Base-by-base conservation (phyloP, 352 stramenopile genomes). In the Phytopythium boreale region DNA sequence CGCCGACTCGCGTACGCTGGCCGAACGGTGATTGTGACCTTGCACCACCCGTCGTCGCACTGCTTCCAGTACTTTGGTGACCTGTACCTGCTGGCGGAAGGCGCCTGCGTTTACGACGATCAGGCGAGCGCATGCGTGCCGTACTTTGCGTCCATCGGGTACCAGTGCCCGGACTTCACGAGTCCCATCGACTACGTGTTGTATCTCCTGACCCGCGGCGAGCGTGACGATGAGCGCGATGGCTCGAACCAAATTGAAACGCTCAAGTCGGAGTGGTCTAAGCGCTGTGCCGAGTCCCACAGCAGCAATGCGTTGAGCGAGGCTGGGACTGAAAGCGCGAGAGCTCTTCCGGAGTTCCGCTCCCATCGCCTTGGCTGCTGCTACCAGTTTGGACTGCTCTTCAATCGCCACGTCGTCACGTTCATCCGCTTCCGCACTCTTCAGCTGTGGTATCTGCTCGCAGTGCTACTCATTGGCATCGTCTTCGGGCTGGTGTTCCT, bases 21-120 rank as follows among this genome's bases (percentile, higher is more conserved):
- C 0, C 79, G 93, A 57, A 98, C 91, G 1, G 81, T 98, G 12
- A 77, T 97, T 19, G 84, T 84, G 53, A 96, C 95, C 2, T 96
- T 98, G 67, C 93, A 98, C 59, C 84, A 90, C 63, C 90, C 91
- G 11, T 93, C 84, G 27, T 94, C 80, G 20, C 67, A 88, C 57
- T 73, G 88, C 26, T 90, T 84, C 60, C 64, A 52, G 2, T 68
- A 87, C 2, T 88, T 90, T 46, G 80, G 88, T 50, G 60, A 72
- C 2, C 62, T 92, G 11, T 90, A 87, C 53, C 55, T 92, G 43
- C 62, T 92, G 6, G 67, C 77, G 1, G 70, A 83, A 52, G 74
- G 69, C 5, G 71, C 68, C 15, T 79, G 72, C 41, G 70, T 88
- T 8, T 90, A 89, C 69, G 63, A 88, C 49, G 83, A 81, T 43